A percentile compares a stretch with the other conserved stretches of the same genome.
Evolutionary conservation across 176 grass and related monocot species (phyloP).

Genomic region (Aegilops tauschii): DNA sequence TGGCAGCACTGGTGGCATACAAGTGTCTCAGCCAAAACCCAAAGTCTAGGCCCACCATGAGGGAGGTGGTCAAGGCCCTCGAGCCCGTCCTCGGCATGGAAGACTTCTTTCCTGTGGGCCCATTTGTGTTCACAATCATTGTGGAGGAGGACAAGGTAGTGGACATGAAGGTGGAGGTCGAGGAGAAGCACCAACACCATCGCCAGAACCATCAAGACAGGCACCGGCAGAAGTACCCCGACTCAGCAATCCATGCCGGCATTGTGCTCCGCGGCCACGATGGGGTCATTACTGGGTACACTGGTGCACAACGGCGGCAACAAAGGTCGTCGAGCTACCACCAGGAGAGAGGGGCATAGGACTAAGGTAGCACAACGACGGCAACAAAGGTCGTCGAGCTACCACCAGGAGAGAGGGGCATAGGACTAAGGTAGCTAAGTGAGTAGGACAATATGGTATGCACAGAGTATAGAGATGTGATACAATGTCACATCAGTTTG

Average conservation of each 20-base stretch:
- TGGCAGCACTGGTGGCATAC: constrained; percentile 69
- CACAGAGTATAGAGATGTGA: constrained; percentile 42
- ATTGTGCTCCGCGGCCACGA: constrained; percentile 38
- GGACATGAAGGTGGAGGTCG: constrained; percentile 28
- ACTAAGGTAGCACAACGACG: not conserved
- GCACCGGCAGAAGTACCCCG: constrained; percentile 57
- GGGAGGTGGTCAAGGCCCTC: constrained; percentile 61
- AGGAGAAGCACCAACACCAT: constrained; percentile 23
- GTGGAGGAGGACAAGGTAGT: constrained; percentile 59
- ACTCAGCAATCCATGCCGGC: constrained; percentile 63
- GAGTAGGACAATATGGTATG: not conserved
- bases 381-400: constrained; percentile 38
- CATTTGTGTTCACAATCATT: constrained; percentile 63
- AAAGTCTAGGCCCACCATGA: constrained; percentile 79
- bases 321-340: constrained; percentile 39
- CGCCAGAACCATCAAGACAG: constrained; percentile 53
- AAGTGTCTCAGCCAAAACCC: constrained; percentile 75
- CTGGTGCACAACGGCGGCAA: constrained; percentile 1
- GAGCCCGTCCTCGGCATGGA: constrained; percentile 64
- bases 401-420: constrained; percentile 35
- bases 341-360: constrained; percentile 39
- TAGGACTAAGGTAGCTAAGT: constrained; percentile 8
- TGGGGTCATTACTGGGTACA: constrained; percentile 20
- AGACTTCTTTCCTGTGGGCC: constrained; percentile 49
- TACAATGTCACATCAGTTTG: constrained; percentile 39